These are phyloP conservation scores for Leccinum huronense DNA, from an alignment of 1,284 basidiomycete species.

Conservation along the genomic window DNA sequence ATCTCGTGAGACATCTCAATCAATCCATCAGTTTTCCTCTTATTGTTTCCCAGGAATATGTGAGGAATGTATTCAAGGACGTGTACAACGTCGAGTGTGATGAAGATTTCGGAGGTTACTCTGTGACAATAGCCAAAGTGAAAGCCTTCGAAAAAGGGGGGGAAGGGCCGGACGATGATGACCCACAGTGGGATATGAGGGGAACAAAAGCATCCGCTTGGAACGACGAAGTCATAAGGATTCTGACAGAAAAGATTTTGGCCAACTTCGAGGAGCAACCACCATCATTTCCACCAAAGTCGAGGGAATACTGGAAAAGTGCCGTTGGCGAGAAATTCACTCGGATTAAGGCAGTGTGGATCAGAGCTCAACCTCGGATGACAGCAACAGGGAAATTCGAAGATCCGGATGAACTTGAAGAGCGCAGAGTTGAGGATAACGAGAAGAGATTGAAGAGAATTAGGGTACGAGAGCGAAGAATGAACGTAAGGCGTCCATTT, in stretches of 20 bases:
- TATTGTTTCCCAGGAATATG: neutral
- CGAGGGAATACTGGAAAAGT: neutral
- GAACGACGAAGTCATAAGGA: neutral
- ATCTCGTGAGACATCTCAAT: neutral
- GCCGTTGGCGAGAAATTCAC: neutral
- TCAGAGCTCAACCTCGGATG: neutral
- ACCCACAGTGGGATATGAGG: neutral
- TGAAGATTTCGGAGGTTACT: neutral
- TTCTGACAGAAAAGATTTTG: neutral
- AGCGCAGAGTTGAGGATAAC: neutral
- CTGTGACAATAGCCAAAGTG: neutral
- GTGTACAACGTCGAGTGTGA: neutral
- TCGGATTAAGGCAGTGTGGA: neutral
- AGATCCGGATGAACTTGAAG: neutral
- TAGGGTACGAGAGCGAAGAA: neutral
- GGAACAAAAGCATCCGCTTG: neutral
- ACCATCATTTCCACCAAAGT: neutral
- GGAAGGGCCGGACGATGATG: neutral
- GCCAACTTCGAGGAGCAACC: neutral
- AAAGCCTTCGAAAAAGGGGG: neutral
- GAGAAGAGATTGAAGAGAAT: constrained; percentile 1
- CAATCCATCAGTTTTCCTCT: neutral
- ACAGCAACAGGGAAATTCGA: neutral
- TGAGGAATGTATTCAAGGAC: neutral
- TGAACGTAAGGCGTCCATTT: neutral